phyloP scores from a whole-genome alignment of 306 rosid species.

The Gleditsia sinensis region DNA sequence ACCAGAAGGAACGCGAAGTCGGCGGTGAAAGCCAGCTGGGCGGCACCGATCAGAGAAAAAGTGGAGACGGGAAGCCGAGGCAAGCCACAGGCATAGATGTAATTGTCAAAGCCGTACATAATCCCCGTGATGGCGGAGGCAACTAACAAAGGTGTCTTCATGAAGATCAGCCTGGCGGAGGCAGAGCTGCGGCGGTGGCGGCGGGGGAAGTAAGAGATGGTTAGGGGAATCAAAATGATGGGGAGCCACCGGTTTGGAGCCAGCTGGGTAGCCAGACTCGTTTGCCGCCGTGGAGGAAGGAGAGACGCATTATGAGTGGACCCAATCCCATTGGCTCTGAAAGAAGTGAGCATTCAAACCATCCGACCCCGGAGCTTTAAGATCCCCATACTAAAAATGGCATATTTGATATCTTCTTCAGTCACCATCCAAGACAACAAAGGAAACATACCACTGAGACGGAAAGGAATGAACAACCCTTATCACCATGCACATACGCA shows the following conservation, averaged over 20 bases:
- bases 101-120: constrained; percentile 76
- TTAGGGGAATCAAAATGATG: constrained; percentile 54
- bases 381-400: no score
- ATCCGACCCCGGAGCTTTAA: no score
- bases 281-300: constrained; percentile 81
- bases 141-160: constrained; percentile 46
- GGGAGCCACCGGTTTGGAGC: constrained; percentile 78
- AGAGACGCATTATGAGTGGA: constrained; percentile 71
- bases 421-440: no score
- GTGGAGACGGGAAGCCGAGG: constrained; percentile 76
- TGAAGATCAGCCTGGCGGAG: constrained; percentile 19
- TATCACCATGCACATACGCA: no score
- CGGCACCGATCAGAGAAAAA: constrained; percentile 57
- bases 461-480: no score
- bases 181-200: constrained; percentile 31
- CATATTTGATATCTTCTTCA: no score
- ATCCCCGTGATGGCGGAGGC: constrained; percentile 60
- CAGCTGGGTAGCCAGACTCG: constrained; percentile 77
- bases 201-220: constrained; percentile 40
- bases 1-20: constrained; percentile 46
- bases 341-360: no score
- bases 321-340: no score
- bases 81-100: constrained; percentile 72
- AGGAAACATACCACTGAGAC: no score
- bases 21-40: constrained; percentile 86